These are phyloP conservation scores for Pyricularia grisea DNA, from an alignment of 2,329 filamentous ascomycete genomes.

Conservation along the genomic window DNA sequence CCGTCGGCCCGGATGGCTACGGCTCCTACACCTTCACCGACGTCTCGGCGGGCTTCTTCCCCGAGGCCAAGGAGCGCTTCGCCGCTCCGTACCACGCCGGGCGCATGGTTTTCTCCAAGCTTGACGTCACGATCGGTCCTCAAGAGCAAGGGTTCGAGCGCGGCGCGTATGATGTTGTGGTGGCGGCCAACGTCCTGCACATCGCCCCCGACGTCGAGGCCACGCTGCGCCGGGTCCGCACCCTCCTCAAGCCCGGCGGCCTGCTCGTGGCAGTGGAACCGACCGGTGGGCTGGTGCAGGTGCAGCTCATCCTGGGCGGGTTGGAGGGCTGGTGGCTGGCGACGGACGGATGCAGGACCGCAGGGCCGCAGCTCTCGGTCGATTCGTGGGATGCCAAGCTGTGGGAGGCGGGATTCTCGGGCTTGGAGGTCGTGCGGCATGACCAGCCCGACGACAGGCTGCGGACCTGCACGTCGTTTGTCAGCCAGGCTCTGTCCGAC, in stretches of 20 bases:
- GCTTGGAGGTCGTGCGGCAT: slow-evolving; percentile 17
- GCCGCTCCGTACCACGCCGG: slow-evolving; percentile 12
- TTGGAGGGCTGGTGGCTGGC: slow-evolving; percentile 23
- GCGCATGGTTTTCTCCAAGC: background rate
- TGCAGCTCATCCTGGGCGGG: slow-evolving; percentile 20
- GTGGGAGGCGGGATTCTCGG: slow-evolving; percentile 15
- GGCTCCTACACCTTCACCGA: slow-evolving; percentile 5
- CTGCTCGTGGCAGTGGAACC: slow-evolving; percentile 19
- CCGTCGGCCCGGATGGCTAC: background rate
- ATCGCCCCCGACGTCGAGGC: slow-evolving; percentile 17
- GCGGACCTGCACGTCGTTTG: slow-evolving; percentile 5
- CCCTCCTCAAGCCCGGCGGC: slow-evolving; percentile 20
- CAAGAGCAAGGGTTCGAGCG: slow-evolving; percentile 16
- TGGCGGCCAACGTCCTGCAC: slow-evolving; percentile 22
- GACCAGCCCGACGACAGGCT: slow-evolving; percentile 9
- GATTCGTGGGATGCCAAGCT: slow-evolving; percentile 18
- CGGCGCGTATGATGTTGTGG: slow-evolving; percentile 19
- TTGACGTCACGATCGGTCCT: slow-evolving; percentile 16
- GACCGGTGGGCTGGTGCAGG: slow-evolving; percentile 17
- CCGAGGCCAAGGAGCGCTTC: slow-evolving; percentile 14
- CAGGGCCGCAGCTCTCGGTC: slow-evolving; percentile 16
- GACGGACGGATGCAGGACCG: slow-evolving; percentile 17
- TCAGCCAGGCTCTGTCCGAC: background rate
- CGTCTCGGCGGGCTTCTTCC: slow-evolving; percentile 5
- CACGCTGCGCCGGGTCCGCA: slow-evolving; percentile 16